These are phyloP conservation scores for Ogataea nonfermentans DNA, from an alignment of 805 yeast species.

Conservation along the genomic window DNA sequence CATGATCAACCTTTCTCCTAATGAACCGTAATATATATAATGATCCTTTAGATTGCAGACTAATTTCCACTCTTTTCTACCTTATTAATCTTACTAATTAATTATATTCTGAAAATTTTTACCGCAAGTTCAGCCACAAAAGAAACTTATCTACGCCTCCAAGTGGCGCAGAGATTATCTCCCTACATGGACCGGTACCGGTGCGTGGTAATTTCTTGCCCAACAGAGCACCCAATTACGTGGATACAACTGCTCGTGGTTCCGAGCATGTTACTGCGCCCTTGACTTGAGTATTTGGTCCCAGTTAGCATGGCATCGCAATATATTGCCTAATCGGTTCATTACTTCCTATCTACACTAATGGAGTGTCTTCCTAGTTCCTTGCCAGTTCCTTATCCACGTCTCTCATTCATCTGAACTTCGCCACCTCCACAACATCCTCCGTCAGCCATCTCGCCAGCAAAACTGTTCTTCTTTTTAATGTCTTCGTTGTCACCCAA, in stretches of 20 bases:
- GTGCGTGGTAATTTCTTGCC: background rate
- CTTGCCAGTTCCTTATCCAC: background rate
- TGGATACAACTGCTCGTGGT: too few relatives aligned
- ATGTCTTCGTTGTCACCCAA: constrained; percentile 86
- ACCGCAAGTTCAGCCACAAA: constrained; percentile 7
- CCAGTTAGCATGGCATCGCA: background rate
- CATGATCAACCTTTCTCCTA: constrained; percentile 5
- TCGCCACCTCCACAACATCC: constrained; percentile 58
- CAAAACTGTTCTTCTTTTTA: constrained; percentile 43
- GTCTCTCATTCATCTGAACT: constrained; percentile 31
- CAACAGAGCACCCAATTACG: background rate
- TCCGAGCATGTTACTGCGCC: too few relatives aligned
- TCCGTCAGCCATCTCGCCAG: constrained; percentile 41
- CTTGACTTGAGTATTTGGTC: too few relatives aligned
- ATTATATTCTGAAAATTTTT: constrained; percentile 9
- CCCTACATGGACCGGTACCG: background rate
- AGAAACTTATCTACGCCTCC: background rate
- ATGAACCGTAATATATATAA: background rate
- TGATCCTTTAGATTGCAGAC: background rate
- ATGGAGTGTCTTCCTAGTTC: too few relatives aligned
- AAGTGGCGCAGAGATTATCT: background rate
- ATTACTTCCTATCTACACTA: constrained; percentile 1
- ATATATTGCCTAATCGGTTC: constrained; percentile 7
- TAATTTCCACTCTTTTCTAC: constrained; percentile 2
- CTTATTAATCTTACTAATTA: constrained; percentile 1